Conservation (phyloP, 2,329 filamentous ascomycete species). For the Xylariaceae sp. region DNA sequence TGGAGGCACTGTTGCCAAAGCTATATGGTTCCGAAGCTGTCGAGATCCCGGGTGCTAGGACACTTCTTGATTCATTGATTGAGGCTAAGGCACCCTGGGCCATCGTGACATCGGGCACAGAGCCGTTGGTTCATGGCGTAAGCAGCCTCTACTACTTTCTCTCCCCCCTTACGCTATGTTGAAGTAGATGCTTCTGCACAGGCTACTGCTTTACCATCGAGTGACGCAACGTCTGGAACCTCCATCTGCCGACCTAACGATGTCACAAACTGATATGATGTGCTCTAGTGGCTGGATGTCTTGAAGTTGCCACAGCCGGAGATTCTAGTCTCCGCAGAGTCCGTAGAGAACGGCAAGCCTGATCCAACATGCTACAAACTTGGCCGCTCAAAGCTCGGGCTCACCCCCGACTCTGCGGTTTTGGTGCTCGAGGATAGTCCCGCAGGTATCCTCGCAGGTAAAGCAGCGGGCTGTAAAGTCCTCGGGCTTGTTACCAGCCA, state of each 20-base stretch:
- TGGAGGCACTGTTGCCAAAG: slow-evolving; percentile 76
- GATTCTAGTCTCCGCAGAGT: slow-evolving; percentile 71
- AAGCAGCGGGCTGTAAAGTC: slow-evolving; percentile 81
- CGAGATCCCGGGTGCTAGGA: slow-evolving; percentile 80
- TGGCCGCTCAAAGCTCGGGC: slow-evolving; percentile 60
- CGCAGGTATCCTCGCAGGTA: slow-evolving; percentile 78
- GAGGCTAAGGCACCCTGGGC: slow-evolving; percentile 69
- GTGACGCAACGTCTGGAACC: no score
- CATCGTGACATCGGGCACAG: slow-evolving; percentile 76
- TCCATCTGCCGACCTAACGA: no score
- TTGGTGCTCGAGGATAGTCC: slow-evolving; percentile 89
- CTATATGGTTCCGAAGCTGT: slow-evolving; percentile 74
- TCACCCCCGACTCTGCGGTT: slow-evolving; percentile 49
- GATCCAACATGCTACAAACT: slow-evolving; percentile 72
- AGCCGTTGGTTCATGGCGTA: slow-evolving; percentile 60
- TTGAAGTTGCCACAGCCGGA: slow-evolving; percentile 64
- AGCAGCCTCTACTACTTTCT: no score
- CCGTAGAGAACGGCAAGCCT: slow-evolving; percentile 72
- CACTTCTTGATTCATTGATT: slow-evolving; percentile 66
- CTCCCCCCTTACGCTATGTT: no score
- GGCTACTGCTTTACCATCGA: no score
- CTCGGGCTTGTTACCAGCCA: slow-evolving; percentile 85
- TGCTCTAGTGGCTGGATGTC: slow-evolving; percentile 58
- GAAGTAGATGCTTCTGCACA: no score
- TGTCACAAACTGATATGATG: no score